Evolutionary conservation across 495 filamentous ascomycete species (phyloP), one percentile per base, ranked within the genome.

Genomic region (Penicillium mononematosum): DNA sequence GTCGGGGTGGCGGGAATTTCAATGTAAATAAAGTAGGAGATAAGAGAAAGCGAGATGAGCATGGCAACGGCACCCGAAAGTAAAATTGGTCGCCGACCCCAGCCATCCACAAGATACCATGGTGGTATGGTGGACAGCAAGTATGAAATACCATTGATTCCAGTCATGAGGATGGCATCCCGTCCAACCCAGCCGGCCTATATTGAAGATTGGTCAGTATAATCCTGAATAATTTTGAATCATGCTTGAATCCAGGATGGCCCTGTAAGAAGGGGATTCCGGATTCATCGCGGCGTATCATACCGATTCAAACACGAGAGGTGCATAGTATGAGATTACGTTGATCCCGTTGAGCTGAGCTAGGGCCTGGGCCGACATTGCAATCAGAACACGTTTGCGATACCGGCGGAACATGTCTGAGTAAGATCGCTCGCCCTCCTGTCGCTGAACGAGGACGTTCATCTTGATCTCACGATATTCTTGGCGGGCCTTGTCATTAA

Each of bases 381-480:
- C 94, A 73, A 98, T 98, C 66, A 98, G 88, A 59, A 98, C 91
- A 38, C 94, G 91, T 59, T 87, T 92, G 63, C 81, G 81, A 75
- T 98, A 98, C 41, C 94, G 86, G 53, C 78, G 86, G 79, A 97
- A 98, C 94, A 98, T 98, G 60, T 98, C 95, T 10, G 71, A 60
- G 67, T 98, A 98, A 0, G 90, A 86, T 60, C 93, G 81, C 71
- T 97, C 94, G 52, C 95, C 94, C 73, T 98, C 94, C 73, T 95
- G 90, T 17, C 94, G 89, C 68, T 91, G 88, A 9, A 97, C 77
- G 14, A 98, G 82, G 10, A 98, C 94, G 60, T 92, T 86, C 90
- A 96, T 93, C 77, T 98, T 98, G 73, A 98, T 98, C 61, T 98
- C 94, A 56, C 94, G 88, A 67, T 95, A 98, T 69, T 98, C 94